Evolutionary conservation across 345 rosid genomes (phyloP), one percentile per base, ranked within the genome.

Genomic region (Corchorus olitorius): DNA sequence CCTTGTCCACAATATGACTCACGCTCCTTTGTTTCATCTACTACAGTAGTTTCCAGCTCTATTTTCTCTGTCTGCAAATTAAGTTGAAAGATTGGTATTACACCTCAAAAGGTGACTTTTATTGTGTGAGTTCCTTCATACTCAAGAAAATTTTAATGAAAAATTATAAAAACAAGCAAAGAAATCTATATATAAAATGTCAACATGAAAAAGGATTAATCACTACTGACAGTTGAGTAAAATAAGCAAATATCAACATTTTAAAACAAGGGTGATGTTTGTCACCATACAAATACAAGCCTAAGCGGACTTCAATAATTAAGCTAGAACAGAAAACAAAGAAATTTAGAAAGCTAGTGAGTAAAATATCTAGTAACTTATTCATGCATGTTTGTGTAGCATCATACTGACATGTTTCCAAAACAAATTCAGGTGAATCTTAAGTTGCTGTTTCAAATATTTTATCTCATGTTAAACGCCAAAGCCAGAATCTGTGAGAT

Each of bases 1-100:
- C 88, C 97, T 82, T 90, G 92, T 79, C 97, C 96, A 78, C 98
- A 87, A 76, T 82, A 95, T 66, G 97, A 95, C 20, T 92, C 97
- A 22, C 89, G 93, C 65, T 90, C 98, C 89, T 94, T 97, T 17
- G 97, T 97, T 86, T 97, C 99, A 77, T 97, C 98, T 74, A 97
- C 93, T 55, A 97, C 99, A 46, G 99, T 97, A 60, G 99, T 81
- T 83, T 97, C 99, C 84, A 97, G 88, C 89, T 97, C 97, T 76
- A 94, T 90, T 85, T 97, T 97, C 83, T 96, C 99, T 14, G 97
- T 76, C 98, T 97, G 90, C 84, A 88, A 78, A 77, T 78, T 46
- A 80, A 65, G 43, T 71, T 20, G 59, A 6, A 35, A 39, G 8
- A 52, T 39, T 58, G 45, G 33, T 50, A 62, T 75, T 49, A 62